Conservation (phyloP, 2,329 filamentous ascomycete species). For the Cercospora canescens region DNA sequence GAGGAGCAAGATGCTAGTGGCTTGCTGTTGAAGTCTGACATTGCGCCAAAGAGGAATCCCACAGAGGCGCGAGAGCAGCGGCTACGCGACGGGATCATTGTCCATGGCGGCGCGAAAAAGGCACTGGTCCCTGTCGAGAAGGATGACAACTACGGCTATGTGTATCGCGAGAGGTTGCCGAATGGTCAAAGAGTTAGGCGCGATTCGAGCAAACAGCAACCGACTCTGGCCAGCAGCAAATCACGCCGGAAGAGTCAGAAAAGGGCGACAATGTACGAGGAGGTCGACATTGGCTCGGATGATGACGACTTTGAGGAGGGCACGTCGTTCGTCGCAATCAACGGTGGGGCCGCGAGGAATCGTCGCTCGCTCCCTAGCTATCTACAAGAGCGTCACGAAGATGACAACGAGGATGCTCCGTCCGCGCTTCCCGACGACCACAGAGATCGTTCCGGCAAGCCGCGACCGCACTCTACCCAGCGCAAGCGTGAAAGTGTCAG, state of each 20-base stretch:
- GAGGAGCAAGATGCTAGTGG: conserved; percentile 21
- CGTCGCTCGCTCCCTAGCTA: conserved; percentile 37
- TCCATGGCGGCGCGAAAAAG: conserved; percentile 35
- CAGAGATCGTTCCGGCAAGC: conserved; percentile 35
- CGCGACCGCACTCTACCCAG: conserved; percentile 3
- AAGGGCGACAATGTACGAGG: conserved; percentile 42
- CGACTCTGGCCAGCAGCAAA: conserved; percentile 21
- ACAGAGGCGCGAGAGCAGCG: conserved; percentile 43
- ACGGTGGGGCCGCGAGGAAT: conserved; percentile 11
- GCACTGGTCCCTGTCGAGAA: conserved; percentile 35
- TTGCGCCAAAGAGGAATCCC: conserved; percentile 31
- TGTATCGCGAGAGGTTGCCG: conserved; percentile 34
- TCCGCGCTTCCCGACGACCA: conserved; percentile 46
- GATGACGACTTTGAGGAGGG: conserved; percentile 37
- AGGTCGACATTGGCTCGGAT: conserved; percentile 49
- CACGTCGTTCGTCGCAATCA: conserved; percentile 20
- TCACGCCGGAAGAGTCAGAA: conserved; percentile 21
- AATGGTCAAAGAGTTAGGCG: conserved; percentile 28
- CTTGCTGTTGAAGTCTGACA: conserved; percentile 36
- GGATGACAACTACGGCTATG: conserved; percentile 34
- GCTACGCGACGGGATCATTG: conserved; percentile 27
- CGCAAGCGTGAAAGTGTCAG: conserved; percentile 3
- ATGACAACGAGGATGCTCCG: conserved; percentile 41
- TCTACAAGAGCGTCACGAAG: conserved; percentile 43
- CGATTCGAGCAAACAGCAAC: conserved; percentile 15